These are phyloP conservation scores for Fonsecaea nubica DNA, from an alignment of 2,329 filamentous ascomycete species.

Conservation along the genomic window DNA sequence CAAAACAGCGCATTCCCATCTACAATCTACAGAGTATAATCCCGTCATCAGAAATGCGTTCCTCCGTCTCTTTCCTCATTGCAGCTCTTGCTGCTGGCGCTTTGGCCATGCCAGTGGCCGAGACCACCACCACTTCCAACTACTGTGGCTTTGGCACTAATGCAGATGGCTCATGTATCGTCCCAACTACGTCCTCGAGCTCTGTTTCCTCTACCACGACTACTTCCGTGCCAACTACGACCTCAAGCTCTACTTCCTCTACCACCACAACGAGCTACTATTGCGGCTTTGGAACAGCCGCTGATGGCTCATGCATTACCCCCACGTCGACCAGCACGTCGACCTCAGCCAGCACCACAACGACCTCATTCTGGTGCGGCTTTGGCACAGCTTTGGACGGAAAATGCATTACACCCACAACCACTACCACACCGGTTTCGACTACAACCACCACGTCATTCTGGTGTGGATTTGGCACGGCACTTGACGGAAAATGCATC, in stretches of 20 bases:
- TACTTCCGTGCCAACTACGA: no score
- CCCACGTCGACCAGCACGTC: conserved; percentile 12
- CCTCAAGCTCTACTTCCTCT: not conserved
- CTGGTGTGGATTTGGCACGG: conserved; percentile 32
- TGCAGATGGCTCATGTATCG: conserved; percentile 28
- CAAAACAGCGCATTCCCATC: not conserved
- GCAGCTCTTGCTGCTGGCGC: conserved; percentile 23
- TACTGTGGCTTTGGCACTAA: conserved; percentile 32
- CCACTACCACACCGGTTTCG: conserved; percentile 17
- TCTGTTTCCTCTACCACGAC: not conserved
- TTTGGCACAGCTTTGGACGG: conserved; percentile 32
- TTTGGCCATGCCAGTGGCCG: conserved; percentile 20
- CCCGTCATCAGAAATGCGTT: conserved; percentile 21
- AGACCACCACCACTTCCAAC: conserved; percentile 26
- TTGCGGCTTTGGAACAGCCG: conserved; percentile 29
- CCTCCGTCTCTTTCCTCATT: conserved; percentile 24
- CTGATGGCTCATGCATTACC: conserved; percentile 27
- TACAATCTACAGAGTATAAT: not conserved
- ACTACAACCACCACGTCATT: conserved; percentile 14
- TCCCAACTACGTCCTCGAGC: conserved; percentile 14
- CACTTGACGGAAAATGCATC: conserved; percentile 25
- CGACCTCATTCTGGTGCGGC: conserved; percentile 21
- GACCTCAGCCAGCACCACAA: conserved; percentile 14
- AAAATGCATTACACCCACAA: conserved; percentile 27
- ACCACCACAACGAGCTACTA: conserved; percentile 21